phyloP scores from a whole-genome alignment of 345 rosid genomes.

The Pistacia integerrima region DNA sequence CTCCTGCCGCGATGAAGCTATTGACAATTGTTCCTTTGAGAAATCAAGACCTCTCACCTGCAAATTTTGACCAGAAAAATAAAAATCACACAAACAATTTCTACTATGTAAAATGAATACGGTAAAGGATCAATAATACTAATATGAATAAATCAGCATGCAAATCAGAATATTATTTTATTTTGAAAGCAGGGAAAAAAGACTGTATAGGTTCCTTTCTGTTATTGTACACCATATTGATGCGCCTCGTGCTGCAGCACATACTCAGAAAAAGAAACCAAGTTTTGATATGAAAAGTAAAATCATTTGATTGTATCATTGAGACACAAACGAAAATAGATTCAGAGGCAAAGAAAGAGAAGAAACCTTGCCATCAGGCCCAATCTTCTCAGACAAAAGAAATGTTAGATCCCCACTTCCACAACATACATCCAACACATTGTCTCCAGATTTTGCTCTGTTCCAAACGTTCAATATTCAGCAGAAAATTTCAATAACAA shows the following conservation, averaged over 20 bases:
- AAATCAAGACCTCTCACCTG: conserved; percentile 89
- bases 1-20: conserved; percentile 66
- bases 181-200: no score
- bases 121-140: not conserved
- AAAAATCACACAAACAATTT: not conserved
- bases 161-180: no score
- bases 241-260: no score
- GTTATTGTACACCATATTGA: no score
- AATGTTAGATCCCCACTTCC: conserved; percentile 91
- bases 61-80: conserved; percentile 7
- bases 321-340: not conserved
- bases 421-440: conserved; percentile 84
- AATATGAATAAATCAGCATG: no score
- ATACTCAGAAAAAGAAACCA: no score
- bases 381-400: conserved; percentile 81
- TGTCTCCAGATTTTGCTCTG: conserved; percentile 70
- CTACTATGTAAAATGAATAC: not conserved
- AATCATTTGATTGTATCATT: not conserved
- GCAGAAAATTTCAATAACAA: not conserved
- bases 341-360: not conserved
- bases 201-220: no score
- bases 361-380: conserved; percentile 59
- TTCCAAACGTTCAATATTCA: conserved; percentile 11
- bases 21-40: conserved; percentile 65
- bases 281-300: not conserved